Conservation (phyloP, 2,329 filamentous ascomycete species). For the Rhynchosporium graminicola region DNA sequence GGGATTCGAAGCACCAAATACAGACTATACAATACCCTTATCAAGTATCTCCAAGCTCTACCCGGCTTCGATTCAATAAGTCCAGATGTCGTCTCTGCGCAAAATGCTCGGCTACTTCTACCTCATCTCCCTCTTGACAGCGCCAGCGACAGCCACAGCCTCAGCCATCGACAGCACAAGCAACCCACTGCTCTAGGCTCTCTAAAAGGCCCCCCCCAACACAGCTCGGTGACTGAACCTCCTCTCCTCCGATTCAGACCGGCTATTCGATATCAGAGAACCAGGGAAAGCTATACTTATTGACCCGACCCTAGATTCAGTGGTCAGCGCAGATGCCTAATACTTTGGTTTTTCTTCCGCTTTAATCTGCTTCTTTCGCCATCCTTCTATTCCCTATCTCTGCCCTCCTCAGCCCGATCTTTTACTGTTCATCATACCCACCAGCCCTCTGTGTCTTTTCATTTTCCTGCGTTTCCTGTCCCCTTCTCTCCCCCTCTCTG, state of each 20-base stretch:
- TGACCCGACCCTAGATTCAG: conserved; percentile 45
- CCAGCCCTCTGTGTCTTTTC: too few species aligned
- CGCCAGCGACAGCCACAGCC: conserved; percentile 27
- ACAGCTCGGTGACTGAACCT: conserved; percentile 47
- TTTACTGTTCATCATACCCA: too few species aligned
- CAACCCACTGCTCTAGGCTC: conserved; percentile 44
- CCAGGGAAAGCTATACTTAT: conserved; percentile 45
- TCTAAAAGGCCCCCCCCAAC: conserved; percentile 47
- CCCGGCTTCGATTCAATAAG: too few species aligned
- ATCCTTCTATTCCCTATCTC: too few species aligned
- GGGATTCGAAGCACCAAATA: too few species aligned
- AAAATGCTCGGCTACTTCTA: not conserved
- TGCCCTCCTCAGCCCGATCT: too few species aligned
- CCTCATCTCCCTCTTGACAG: not conserved
- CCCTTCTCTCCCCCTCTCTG: too few species aligned
- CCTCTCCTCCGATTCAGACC: conserved; percentile 46
- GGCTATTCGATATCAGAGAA: conserved; percentile 51
- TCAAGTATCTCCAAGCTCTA: too few species aligned
- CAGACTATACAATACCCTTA: too few species aligned
- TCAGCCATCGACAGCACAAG: conserved; percentile 44
- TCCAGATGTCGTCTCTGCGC: not conserved
- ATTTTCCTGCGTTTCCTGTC: too few species aligned
- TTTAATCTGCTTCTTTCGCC: too few species aligned
- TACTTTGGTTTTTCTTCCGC: conserved; percentile 32
- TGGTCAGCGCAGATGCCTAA: conserved; percentile 54